Evolutionary conservation across 2,329 filamentous ascomycete species (phyloP).

Genomic region (Aspergillus latus): DNA sequence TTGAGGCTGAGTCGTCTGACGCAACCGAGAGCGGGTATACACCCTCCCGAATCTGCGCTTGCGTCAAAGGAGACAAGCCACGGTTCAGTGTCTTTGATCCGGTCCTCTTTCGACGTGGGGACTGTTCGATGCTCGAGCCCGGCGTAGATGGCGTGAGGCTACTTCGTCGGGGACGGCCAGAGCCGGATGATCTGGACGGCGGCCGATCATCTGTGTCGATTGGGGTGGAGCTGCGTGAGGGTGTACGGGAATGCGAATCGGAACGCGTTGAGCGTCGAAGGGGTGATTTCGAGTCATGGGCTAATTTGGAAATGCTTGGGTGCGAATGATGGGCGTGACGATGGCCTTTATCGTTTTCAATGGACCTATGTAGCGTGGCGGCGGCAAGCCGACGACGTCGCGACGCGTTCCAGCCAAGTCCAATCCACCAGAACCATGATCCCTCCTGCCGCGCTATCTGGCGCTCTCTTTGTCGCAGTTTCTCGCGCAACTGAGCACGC

Average conservation of each 20-base stretch:
- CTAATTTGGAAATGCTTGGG: conserved; percentile 28
- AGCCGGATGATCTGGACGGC: conserved; percentile 29
- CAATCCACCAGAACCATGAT: conserved; percentile 83
- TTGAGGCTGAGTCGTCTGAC: conserved; percentile 37
- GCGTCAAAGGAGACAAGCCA: conserved; percentile 38
- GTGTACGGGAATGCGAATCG: conserved; percentile 43
- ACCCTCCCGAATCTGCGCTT: conserved; percentile 38
- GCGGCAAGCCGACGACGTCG: conserved; percentile 32
- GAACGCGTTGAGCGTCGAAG: conserved; percentile 36
- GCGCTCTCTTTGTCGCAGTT: conserved; percentile 67
- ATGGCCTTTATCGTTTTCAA: conserved; percentile 32
- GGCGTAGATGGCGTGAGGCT: conserved; percentile 32
- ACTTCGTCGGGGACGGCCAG: conserved; percentile 36
- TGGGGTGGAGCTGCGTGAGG: conserved; percentile 45
- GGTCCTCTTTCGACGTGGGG: conserved; percentile 34
- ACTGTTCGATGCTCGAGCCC: conserved; percentile 30
- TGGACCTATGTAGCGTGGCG: conserved; percentile 27
- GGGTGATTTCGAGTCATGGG: conserved; percentile 31
- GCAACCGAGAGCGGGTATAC: conserved; percentile 35
- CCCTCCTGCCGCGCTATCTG: conserved; percentile 67
- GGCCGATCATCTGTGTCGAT: conserved; percentile 40
- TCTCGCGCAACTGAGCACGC: conserved; percentile 68
- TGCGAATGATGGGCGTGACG: conserved; percentile 32
- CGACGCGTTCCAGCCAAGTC: conserved; percentile 49
- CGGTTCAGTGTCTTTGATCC: conserved; percentile 31